Conservation (phyloP, 257 asterid genomes). For the Salvia miltiorrhiza region DNA sequence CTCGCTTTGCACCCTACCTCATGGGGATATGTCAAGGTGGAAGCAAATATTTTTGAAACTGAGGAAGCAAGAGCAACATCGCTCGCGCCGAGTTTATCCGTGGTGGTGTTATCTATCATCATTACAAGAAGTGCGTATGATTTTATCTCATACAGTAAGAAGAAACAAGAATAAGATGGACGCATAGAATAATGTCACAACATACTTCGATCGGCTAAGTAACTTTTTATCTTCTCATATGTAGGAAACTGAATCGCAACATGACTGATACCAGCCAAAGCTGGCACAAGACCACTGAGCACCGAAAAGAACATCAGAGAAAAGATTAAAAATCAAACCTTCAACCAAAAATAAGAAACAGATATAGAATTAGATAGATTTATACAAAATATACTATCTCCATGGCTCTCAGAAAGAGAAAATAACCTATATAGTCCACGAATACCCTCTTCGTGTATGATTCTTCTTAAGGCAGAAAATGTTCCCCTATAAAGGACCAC, state of each 20-base stretch:
- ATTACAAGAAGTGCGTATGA: constrained; percentile 22
- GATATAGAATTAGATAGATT: not conserved
- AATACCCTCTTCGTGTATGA: constrained; percentile 80
- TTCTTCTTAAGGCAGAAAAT: constrained; percentile 73
- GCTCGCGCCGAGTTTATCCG: constrained; percentile 70
- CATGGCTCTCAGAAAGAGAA: constrained; percentile 7
- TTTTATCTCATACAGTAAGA: not conserved
- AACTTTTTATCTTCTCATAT: constrained; percentile 75
- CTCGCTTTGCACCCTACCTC: constrained; percentile 24
- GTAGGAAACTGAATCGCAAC: constrained; percentile 96
- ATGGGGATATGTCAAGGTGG: constrained; percentile 88
- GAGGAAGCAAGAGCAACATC: constrained; percentile 95
- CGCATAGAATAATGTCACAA: not conserved
- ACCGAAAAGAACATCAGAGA: constrained; percentile 22
- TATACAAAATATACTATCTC: constrained; percentile 10
- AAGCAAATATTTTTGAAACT: constrained; percentile 88
- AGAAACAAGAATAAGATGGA: not conserved
- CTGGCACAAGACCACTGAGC: constrained; percentile 96
- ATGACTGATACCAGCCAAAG: constrained; percentile 93
- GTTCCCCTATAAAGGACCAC: constrained; percentile 75
- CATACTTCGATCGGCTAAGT: constrained; percentile 77
- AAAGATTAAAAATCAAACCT: not conserved
- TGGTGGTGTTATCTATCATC: constrained; percentile 59
- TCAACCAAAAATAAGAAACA: not conserved
- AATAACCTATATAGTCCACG: constrained; percentile 89